Conservation (phyloP, 2,329 filamentous ascomycete genomes). For the Epichloe typhina region DNA sequence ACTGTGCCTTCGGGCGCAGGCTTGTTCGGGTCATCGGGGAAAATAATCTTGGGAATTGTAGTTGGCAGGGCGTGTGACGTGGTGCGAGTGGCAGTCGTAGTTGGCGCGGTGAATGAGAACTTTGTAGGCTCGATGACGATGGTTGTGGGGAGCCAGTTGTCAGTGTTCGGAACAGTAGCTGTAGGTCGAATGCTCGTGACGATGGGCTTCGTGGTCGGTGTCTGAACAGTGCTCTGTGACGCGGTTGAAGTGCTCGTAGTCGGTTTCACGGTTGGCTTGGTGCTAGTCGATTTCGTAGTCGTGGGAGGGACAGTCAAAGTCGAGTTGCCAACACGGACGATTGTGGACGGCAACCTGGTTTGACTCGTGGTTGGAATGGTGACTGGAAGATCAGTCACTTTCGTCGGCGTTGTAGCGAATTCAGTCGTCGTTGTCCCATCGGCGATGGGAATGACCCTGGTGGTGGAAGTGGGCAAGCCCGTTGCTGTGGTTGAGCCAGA, state of each 20-base stretch:
- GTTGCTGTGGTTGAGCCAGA: conserved; percentile 1
- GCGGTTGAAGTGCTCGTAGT: conserved; percentile 12
- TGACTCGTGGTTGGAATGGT: background rate
- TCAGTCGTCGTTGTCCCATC: conserved; percentile 3
- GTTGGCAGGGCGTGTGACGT: conserved; percentile 45
- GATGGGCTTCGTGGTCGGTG: conserved; percentile 6
- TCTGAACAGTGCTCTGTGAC: conserved; percentile 4
- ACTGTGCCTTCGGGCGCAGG: conserved; percentile 49
- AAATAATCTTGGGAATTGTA: conserved; percentile 60
- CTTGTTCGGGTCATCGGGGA: conserved; percentile 45
- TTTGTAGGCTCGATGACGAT: conserved; percentile 42
- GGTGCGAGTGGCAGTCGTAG: conserved; percentile 24
- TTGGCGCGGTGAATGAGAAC: conserved; percentile 19
- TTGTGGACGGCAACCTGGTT: conserved; percentile 3
- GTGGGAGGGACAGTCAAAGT: background rate
- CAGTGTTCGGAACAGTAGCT: conserved; percentile 29
- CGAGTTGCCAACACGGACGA: conserved; percentile 5
- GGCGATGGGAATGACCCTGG: conserved; percentile 5
- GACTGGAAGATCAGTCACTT: conserved; percentile 1
- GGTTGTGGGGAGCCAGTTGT: conserved; percentile 43
- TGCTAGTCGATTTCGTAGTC: background rate
- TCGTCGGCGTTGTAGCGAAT: conserved; percentile 1
- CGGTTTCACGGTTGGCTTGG: background rate
- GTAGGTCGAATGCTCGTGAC: conserved; percentile 29
- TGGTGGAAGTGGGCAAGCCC: background rate